These are phyloP conservation scores for Apiotrichum siamense DNA, from an alignment of 1,284 basidiomycete genomes.

Conservation along the genomic window DNA sequence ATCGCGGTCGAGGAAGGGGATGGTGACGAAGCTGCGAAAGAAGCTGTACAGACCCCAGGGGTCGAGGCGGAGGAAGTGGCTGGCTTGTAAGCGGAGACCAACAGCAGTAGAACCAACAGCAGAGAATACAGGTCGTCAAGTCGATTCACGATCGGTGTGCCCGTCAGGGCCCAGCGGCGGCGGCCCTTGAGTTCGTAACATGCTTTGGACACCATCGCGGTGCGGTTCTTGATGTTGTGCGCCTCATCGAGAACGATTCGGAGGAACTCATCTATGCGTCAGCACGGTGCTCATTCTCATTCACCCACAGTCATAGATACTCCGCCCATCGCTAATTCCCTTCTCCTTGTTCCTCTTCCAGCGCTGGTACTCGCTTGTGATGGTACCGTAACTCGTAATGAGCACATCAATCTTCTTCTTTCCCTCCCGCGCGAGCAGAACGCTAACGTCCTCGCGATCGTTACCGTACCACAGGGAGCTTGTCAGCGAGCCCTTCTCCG, in stretches of 20 bases:
- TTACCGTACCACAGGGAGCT: conserved; percentile 77
- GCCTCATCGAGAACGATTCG: conserved; percentile 65
- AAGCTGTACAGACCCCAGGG: conserved; percentile 88
- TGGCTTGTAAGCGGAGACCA: conserved; percentile 37
- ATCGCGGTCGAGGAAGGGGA: conserved; percentile 80
- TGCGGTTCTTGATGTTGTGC: conserved; percentile 88
- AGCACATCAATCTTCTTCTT: conserved; percentile 62
- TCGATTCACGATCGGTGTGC: conserved; percentile 93
- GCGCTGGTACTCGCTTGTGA: conserved; percentile 76
- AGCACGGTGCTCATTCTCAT: no score
- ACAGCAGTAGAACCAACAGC: conserved; percentile 52
- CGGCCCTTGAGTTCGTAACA: conserved; percentile 75
- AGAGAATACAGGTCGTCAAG: conserved; percentile 88
- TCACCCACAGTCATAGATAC: conserved; percentile 63
- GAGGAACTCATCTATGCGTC: conserved; percentile 42
- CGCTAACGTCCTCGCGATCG: conserved; percentile 67
- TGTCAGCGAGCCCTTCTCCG: conserved; percentile 61
- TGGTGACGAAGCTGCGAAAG: conserved; percentile 80
- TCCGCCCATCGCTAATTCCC: conserved; percentile 52
- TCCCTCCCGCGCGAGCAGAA: conserved; percentile 55
- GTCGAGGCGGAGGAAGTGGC: conserved; percentile 80
- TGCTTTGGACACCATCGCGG: conserved; percentile 83
- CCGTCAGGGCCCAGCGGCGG: conserved; percentile 85
- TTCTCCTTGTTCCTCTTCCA: conserved; percentile 49
- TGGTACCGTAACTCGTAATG: conserved; percentile 81